phyloP scores from a whole-genome alignment of 129 eudicot species.

The Chrysanthemum makinoi region DNA sequence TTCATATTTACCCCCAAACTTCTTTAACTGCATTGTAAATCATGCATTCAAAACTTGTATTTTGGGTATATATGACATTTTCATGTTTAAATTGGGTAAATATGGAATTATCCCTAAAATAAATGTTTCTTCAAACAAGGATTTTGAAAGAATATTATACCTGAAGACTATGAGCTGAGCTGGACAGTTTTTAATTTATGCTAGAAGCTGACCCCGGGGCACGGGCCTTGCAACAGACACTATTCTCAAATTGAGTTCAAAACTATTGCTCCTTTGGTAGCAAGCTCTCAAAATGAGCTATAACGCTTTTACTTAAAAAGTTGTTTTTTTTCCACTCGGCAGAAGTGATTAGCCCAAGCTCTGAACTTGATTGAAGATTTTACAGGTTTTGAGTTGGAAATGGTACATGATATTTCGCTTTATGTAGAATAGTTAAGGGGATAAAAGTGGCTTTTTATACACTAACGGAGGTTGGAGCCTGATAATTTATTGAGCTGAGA shows the following conservation, averaged over 20 bases:
- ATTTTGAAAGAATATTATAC: constrained; percentile 20
- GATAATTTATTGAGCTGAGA: background rate
- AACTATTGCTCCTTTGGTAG: constrained; percentile 8
- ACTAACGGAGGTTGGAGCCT: background rate
- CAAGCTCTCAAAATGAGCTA: background rate
- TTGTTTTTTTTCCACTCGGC: constrained; percentile 42
- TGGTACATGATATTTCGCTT: constrained; percentile 37
- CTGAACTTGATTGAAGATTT: constrained; percentile 40
- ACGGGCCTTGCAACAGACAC: constrained; percentile 6
- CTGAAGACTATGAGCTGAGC: constrained; percentile 32
- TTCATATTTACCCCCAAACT: no score
- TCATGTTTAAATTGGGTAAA: no score
- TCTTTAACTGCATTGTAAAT: no score
- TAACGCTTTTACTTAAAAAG: constrained; percentile 33
- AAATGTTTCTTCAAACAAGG: constrained; percentile 23
- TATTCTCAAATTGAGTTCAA: constrained; percentile 26
- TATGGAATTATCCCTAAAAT: no score
- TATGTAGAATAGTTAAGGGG: constrained; percentile 21
- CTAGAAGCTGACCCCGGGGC: constrained; percentile 25
- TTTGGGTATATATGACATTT: no score
- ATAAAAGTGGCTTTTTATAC: constrained; percentile 26
- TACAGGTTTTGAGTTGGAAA: constrained; percentile 34
- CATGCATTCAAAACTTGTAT: no score
- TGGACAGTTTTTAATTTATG: constrained; percentile 23
- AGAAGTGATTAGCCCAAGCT: constrained; percentile 52